phyloP scores from a whole-genome alignment of 2,329 filamentous ascomycete genomes.

The Aspergillus chevalieri region DNA sequence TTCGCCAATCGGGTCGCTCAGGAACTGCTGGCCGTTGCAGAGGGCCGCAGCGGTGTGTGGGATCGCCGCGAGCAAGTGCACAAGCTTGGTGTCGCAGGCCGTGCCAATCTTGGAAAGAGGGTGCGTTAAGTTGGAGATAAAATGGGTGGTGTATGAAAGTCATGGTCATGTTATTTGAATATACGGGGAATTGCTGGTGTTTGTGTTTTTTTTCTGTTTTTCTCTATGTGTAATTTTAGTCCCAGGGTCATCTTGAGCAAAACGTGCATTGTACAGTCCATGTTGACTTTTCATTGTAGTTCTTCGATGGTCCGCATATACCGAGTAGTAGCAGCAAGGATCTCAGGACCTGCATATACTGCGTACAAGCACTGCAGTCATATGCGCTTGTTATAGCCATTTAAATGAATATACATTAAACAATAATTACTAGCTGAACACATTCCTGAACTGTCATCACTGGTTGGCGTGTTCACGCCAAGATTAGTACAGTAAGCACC shows the following conservation, averaged over 20 bases:
- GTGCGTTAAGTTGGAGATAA: neutral
- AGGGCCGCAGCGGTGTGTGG: slow-evolving; percentile 80
- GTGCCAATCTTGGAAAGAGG: slow-evolving; percentile 59
- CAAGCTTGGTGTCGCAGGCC: slow-evolving; percentile 69
- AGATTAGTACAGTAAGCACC: too few relatives aligned
- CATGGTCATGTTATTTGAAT: neutral
- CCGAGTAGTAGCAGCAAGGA: too few relatives aligned
- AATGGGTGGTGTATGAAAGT: neutral
- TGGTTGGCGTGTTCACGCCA: too few relatives aligned
- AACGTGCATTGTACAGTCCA: neutral
- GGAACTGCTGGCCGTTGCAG: slow-evolving; percentile 79
- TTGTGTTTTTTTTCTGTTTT: neutral
- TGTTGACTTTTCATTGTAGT: too few relatives aligned
- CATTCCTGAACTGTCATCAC: too few relatives aligned
- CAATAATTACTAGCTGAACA: too few relatives aligned
- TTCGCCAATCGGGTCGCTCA: slow-evolving; percentile 75
- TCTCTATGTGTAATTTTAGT: neutral
- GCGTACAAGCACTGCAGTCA: too few relatives aligned
- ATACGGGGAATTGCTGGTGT: neutral
- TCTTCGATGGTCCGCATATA: too few relatives aligned
- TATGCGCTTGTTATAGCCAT: too few relatives aligned
- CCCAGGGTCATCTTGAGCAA: neutral
- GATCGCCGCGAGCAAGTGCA: slow-evolving; percentile 72
- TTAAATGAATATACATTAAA: too few relatives aligned
- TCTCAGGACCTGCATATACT: too few relatives aligned